Evolutionary conservation across 441 rosid genomes (phyloP).

Genomic region (Gossypium lobatum): DNA sequence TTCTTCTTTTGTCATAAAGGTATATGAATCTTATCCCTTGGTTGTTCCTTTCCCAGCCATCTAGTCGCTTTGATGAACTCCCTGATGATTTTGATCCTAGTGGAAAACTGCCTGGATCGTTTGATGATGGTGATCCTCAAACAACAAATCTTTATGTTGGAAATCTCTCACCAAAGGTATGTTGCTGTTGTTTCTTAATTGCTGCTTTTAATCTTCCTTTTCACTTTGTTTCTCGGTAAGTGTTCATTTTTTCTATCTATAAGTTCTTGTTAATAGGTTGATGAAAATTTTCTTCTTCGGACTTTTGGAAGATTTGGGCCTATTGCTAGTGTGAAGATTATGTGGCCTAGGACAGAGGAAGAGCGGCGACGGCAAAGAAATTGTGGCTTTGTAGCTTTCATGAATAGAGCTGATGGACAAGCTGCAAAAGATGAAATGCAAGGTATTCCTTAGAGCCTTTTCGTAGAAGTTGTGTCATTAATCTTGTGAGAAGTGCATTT

Average conservation of each 20-base stretch:
- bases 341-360: conserved; percentile 99
- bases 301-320: conserved; percentile 99
- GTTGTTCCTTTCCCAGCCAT: conserved; percentile 51
- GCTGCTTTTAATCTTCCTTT: not conserved
- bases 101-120: conserved; percentile 91
- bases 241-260: not conserved
- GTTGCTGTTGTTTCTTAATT: conserved; percentile 15
- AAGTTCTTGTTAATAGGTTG: conserved; percentile 51
- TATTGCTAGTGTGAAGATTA: conserved; percentile 99
- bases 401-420: conserved; percentile 97
- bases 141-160: conserved; percentile 99
- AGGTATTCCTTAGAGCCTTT: conserved; percentile 40
- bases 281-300: conserved; percentile 95
- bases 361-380: conserved; percentile 89
- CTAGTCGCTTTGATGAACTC: conserved; percentile 91
- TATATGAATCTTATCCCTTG: not conserved
- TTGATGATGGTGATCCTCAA: conserved; percentile 99
- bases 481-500: not conserved
- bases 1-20: conserved; percentile 7
- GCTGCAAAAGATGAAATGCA: conserved; percentile 99
- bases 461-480: not conserved
- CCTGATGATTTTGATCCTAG: conserved; percentile 99
- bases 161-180: conserved; percentile 91
- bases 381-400: conserved; percentile 97
- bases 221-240: conserved; percentile 6